A percentile compares a stretch with the other conserved stretches of the same genome.
phyloP scores from a whole-genome alignment of 2,329 filamentous ascomycete genomes.

The Curvularia sp. region DNA sequence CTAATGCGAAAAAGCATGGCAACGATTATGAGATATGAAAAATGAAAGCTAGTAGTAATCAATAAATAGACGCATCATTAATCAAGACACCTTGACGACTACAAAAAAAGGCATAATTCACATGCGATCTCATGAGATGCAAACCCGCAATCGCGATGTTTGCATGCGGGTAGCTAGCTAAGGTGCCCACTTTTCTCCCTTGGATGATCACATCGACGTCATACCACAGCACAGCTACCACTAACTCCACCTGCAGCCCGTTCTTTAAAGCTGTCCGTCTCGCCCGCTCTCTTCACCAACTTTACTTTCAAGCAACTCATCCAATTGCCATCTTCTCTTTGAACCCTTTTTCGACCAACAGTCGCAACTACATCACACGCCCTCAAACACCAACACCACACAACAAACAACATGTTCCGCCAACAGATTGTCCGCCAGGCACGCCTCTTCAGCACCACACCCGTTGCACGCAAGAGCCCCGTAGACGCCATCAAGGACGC shows the following conservation, averaged over 20 bases:
- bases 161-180: conserved; percentile 2
- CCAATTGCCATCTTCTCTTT: conserved; percentile 5
- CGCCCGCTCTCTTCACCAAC: conserved; percentile 6
- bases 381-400: conserved; percentile 5
- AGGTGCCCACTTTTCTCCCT: conserved; percentile 13
- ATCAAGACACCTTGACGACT: not conserved
- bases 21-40: not conserved
- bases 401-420: conserved; percentile 52
- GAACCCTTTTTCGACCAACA: conserved; percentile 2
- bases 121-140: conserved; percentile 1
- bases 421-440: conserved; percentile 53
- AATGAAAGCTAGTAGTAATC: not conserved
- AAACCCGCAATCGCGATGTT: conserved; percentile 14
- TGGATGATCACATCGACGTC: conserved; percentile 34
- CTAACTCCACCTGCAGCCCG: conserved; percentile 14
- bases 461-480: conserved; percentile 58
- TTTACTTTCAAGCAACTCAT: conserved; percentile 15
- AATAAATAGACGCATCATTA: conserved; percentile 8
- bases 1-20: conserved; percentile 18
- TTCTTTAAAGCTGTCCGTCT: conserved; percentile 29
- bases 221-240: conserved; percentile 19
- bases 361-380: conserved; percentile 1
- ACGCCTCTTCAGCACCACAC: conserved; percentile 63
- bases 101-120: not conserved
- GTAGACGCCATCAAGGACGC: conserved; percentile 65